Evolutionary conservation across 192 early-diverging fungal genomes (phyloP), one percentile per base, ranked within the genome.

Genomic region (Coemansia sp.): DNA sequence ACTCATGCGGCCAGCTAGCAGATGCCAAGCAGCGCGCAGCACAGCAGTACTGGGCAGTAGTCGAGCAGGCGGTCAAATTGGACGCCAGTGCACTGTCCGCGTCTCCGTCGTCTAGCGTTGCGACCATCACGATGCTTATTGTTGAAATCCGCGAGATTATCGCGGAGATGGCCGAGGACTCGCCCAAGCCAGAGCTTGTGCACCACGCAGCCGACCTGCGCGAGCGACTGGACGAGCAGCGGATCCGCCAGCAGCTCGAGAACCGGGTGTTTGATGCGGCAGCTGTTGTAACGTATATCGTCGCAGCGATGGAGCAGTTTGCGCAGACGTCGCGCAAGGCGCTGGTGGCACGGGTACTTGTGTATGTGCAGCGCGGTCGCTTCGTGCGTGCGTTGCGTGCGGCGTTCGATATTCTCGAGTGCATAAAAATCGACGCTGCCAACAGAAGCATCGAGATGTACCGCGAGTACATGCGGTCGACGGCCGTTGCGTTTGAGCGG

Each of bases 131-230:
- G 0, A 67, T 93, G 58, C 79, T 96, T 34, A 55, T 96, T 15
- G 78, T 84, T 13, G 94, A 96, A 78, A 75, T 95, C 20, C 84
- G 87, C 25, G 83, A 87, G 63, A 93, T 94, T 60, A 53, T 96
- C 31, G 69, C 86, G 2, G 85, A 86, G 52, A 75, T 78, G 70
- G 63, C 70, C 15, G 68, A 84, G 25, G 74, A 80, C 25, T 31
- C 72, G 42, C 66, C 70, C 3, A 66, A 74, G 9, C 23, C 68
- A 1, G 82, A 80, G 59, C 63, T 78, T 20, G 70, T 81, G 20
- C 67, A 53, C 23, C 57, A 77, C 28, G 77, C 72, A 8, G 63
- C 61, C 1, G 67, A 85, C 40, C 46, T 87, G 43, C 60, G 68
- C 7, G 84, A 83, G 59, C 80, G 78, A 2, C 59, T 89, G 62